Percentiles rank a stretch among this genome's conserved stretches.
These are phyloP conservation scores for Nicotiana tomentosiformis DNA, from an alignment of 257 asterid species.

Conservation along the genomic window DNA sequence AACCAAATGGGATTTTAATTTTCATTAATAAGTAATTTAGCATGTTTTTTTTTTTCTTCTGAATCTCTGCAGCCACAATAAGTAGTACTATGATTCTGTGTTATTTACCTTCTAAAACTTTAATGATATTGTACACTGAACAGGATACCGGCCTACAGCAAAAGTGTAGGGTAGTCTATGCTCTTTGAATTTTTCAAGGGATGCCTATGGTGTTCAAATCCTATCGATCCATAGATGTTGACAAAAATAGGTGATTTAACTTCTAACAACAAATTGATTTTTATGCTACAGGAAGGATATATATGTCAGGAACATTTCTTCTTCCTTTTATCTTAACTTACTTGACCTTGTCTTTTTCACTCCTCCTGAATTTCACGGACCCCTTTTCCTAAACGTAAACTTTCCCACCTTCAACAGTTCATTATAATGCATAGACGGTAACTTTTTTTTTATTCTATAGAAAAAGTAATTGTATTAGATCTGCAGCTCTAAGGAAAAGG, in stretches of 20 bases:
- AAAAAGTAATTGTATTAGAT: not conserved
- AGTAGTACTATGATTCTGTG: not conserved
- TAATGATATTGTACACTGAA: not conserved
- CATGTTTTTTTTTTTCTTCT: not conserved
- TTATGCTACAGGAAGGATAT: not conserved
- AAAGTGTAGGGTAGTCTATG: not conserved
- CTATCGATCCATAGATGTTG: not conserved
- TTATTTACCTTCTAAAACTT: not conserved
- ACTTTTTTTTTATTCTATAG: not conserved
- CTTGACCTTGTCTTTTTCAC: not conserved
- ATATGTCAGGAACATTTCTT: not conserved
- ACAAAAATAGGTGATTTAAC: not conserved
- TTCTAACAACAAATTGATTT: not conserved
- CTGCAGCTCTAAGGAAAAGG: not conserved
- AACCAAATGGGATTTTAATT: not conserved
- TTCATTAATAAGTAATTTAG: not conserved
- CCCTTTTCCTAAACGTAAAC: not conserved
- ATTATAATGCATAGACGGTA: not conserved
- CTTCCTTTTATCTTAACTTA: not conserved
- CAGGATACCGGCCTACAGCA: not conserved
- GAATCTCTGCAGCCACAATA: not conserved
- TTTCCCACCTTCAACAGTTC: not conserved
- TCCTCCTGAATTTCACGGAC: not conserved
- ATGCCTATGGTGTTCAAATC: not conserved
- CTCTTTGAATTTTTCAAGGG: not conserved